Evolutionary conservation across 1,284 basidiomycete species (phyloP).

Genomic region (Naganishia sp.): DNA sequence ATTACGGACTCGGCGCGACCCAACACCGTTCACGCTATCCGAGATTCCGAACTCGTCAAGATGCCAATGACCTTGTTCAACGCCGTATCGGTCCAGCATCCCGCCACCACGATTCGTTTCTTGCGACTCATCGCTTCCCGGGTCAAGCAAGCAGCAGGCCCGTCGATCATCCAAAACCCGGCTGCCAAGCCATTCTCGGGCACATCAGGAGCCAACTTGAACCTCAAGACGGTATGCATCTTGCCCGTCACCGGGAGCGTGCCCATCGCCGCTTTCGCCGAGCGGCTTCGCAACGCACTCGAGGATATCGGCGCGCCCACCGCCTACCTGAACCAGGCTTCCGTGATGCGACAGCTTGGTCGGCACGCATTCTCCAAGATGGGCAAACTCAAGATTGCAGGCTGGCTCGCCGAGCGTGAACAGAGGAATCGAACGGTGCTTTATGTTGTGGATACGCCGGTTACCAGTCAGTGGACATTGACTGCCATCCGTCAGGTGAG

Average conservation of each 20-base stretch:
- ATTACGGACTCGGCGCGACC: conserved; percentile 87
- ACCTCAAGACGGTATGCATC: conserved; percentile 64
- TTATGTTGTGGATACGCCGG: conserved; percentile 90
- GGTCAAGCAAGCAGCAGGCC: conserved; percentile 72
- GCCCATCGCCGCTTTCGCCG: conserved; percentile 82
- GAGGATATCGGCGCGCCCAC: conserved; percentile 87
- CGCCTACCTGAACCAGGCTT: conserved; percentile 85
- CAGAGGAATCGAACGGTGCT: conserved; percentile 86
- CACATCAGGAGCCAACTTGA: conserved; percentile 78
- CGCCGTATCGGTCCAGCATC: conserved; percentile 88
- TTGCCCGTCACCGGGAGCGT: conserved; percentile 67
- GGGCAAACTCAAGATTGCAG: conserved; percentile 89
- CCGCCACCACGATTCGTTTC: conserved; percentile 93
- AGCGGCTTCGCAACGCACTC: conserved; percentile 80
- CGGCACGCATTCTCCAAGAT: conserved; percentile 90
- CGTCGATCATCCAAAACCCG: conserved; percentile 34
- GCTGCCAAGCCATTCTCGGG: conserved; percentile 38
- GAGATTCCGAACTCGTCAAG: conserved; percentile 94
- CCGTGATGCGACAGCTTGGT: conserved; percentile 83
- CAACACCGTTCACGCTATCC: conserved; percentile 94
- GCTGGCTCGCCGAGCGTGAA: conserved; percentile 93
- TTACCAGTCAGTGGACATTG: conserved; percentile 92
- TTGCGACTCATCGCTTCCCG: conserved; percentile 90
- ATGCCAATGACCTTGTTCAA: conserved; percentile 99
- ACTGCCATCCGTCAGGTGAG: conserved; percentile 88